These are phyloP conservation scores for Karstenula rhodostoma DNA, from an alignment of 2,329 filamentous ascomycete species.

Conservation along the genomic window DNA sequence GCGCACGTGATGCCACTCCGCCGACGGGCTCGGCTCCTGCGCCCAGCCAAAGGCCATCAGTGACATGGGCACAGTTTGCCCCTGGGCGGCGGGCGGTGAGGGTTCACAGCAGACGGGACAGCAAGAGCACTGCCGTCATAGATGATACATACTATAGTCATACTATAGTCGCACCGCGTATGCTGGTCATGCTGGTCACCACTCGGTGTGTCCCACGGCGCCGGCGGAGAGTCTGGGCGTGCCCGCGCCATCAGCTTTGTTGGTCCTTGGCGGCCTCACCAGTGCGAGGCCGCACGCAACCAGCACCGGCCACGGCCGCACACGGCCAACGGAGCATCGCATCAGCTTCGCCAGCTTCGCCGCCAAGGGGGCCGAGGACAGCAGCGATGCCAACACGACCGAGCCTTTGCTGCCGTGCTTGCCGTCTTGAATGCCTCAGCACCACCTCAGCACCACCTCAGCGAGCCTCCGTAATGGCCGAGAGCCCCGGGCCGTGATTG, in stretches of 20 bases:
- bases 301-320: constrained; percentile 6
- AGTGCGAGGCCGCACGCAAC: background rate
- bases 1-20: constrained; percentile 24
- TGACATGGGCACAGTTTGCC: constrained; percentile 14
- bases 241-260: constrained; percentile 6
- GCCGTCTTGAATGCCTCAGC: constrained; percentile 40
- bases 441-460: constrained; percentile 16
- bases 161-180: constrained; percentile 12
- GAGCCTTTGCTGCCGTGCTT: constrained; percentile 31
- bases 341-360: constrained; percentile 5
- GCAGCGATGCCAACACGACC: constrained; percentile 12
- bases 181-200: no score
- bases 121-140: background rate
- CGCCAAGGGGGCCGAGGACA: constrained; percentile 13
- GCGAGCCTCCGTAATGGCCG: no score
- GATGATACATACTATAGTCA: no score
- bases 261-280: constrained; percentile 12
- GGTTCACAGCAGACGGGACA: constrained; percentile 15
- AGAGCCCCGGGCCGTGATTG: constrained; percentile 29
- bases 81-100: constrained; percentile 17
- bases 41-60: constrained; percentile 13
- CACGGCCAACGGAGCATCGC: background rate
- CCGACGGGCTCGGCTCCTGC: no score
- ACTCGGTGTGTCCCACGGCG: constrained; percentile 15
- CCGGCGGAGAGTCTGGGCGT: constrained; percentile 17